Conservation (phyloP, 768 basidiomycete genomes). For the Lepiota venenata region DNA sequence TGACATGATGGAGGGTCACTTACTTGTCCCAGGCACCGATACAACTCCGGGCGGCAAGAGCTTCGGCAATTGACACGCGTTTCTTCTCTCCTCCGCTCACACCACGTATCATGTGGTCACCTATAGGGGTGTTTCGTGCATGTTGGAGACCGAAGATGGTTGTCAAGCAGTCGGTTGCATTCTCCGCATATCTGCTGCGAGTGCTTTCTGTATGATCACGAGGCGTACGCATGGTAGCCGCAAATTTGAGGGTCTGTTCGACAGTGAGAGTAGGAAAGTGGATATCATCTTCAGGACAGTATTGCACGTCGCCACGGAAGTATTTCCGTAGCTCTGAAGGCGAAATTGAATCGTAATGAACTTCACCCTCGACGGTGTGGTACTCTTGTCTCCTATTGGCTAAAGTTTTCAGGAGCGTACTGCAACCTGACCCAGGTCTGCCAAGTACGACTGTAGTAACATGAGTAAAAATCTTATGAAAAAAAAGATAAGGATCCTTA, state of each 20-base stretch:
- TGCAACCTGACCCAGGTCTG: constrained; percentile 82
- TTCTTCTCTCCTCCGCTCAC: constrained; percentile 79
- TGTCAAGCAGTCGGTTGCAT: constrained; percentile 49
- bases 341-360: constrained; percentile 74
- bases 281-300: constrained; percentile 82
- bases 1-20: constrained; percentile 10
- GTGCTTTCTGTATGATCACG: constrained; percentile 41
- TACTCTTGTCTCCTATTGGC: constrained; percentile 73
- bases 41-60: constrained; percentile 51
- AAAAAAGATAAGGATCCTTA: constrained; percentile 43
- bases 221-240: constrained; percentile 66
- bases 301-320: constrained; percentile 78
- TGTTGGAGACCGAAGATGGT: constrained; percentile 77
- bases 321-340: constrained; percentile 59
- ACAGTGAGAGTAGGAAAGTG: constrained; percentile 87
- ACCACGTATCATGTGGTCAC: constrained; percentile 71
- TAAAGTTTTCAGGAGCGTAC: constrained; percentile 77
- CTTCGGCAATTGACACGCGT: constrained; percentile 74
- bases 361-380: constrained; percentile 62
- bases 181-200: constrained; percentile 39
- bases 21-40: constrained; percentile 70
- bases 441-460: constrained; percentile 68
- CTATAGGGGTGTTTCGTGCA: constrained; percentile 69
- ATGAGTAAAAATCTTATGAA: neutral
- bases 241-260: constrained; percentile 69